Percentiles rank a stretch among this genome's conserved stretches.
Conservation (phyloP, 768 basidiomycete species). For the Cystoderma amianthinum region DNA sequence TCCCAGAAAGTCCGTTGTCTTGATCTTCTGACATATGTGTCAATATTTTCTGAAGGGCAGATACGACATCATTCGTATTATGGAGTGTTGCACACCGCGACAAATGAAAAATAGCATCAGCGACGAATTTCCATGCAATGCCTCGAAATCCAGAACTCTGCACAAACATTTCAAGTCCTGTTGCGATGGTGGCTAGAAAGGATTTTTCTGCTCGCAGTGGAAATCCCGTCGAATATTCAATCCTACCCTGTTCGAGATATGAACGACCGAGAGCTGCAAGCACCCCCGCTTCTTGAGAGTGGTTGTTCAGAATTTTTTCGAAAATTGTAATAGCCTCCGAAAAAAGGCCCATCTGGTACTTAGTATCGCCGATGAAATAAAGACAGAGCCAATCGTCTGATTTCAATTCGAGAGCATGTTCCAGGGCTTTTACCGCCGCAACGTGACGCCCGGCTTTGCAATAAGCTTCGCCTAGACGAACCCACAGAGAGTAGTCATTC, state of each 20-base stretch:
- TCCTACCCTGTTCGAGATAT: constrained; percentile 62
- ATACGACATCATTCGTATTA: constrained; percentile 31
- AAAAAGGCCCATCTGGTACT: constrained; percentile 68
- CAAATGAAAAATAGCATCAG: constrained; percentile 69
- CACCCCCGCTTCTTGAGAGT: constrained; percentile 67
- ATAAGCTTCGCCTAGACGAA: constrained; percentile 89
- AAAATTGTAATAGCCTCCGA: constrained; percentile 69
- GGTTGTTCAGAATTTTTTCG: constrained; percentile 42
- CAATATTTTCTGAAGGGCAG: constrained; percentile 23
- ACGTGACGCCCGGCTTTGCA: constrained; percentile 80
- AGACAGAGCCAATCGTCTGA: constrained; percentile 78
- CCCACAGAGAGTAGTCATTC: constrained; percentile 79
- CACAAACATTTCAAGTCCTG: constrained; percentile 41
- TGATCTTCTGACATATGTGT: constrained; percentile 31
- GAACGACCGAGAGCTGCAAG: constrained; percentile 66
- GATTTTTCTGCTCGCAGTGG: constrained; percentile 67
- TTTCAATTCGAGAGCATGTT: constrained; percentile 63
- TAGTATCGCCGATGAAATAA: constrained; percentile 82
- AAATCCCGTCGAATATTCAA: constrained; percentile 66
- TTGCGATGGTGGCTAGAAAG: constrained; percentile 51
- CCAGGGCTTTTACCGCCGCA: constrained; percentile 84
- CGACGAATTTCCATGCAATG: constrained; percentile 78
- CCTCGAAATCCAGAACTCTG: constrained; percentile 57
- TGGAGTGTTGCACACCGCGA: constrained; percentile 44
- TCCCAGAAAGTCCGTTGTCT: constrained; percentile 31